A percentile compares a stretch with the other conserved stretches of the same genome.
phyloP scores from a whole-genome alignment of 202 grass and related monocot genomes.

The Schoenoplectus triqueter region DNA sequence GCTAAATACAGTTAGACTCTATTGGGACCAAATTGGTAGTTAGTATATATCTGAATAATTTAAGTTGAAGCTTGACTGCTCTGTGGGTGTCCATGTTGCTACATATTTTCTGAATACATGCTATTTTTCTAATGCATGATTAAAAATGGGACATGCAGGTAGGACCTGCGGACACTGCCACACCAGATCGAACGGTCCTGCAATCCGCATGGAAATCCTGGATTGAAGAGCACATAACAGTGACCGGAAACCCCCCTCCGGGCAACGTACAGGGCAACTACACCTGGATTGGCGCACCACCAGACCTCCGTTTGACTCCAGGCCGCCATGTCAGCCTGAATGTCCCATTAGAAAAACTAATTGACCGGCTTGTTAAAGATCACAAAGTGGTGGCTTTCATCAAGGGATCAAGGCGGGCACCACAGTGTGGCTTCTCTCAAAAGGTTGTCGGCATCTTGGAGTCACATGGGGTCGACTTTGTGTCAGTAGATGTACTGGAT shows the following conservation, averaged over 20 bases:
- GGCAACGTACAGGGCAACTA: constrained; percentile 77
- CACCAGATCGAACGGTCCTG: constrained; percentile 52
- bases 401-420: constrained; percentile 87
- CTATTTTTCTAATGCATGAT: not conserved
- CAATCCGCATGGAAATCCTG: constrained; percentile 89
- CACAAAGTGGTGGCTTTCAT: constrained; percentile 96
- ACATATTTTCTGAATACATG: not conserved
- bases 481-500: constrained; percentile 76
- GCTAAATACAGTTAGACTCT: not conserved
- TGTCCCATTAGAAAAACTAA: constrained; percentile 70
- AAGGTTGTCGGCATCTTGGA: constrained; percentile 91
- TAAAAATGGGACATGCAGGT: constrained; percentile 43
- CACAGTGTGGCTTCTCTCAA: constrained; percentile 88
- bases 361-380: constrained; percentile 85
- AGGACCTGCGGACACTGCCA: constrained; percentile 52
- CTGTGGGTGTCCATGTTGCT: not conserved
- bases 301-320: constrained; percentile 69
- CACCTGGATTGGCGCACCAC: constrained; percentile 63
- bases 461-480: constrained; percentile 68
- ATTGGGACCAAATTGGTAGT: not conserved
- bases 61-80: not conserved
- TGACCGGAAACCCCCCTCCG: constrained; percentile 72
- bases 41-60: not conserved
- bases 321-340: constrained; percentile 83
- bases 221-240: constrained; percentile 83